These are phyloP conservation scores for Sugiyamaella chiloensis DNA, from an alignment of 805 yeast species.

Conservation along the genomic window DNA sequence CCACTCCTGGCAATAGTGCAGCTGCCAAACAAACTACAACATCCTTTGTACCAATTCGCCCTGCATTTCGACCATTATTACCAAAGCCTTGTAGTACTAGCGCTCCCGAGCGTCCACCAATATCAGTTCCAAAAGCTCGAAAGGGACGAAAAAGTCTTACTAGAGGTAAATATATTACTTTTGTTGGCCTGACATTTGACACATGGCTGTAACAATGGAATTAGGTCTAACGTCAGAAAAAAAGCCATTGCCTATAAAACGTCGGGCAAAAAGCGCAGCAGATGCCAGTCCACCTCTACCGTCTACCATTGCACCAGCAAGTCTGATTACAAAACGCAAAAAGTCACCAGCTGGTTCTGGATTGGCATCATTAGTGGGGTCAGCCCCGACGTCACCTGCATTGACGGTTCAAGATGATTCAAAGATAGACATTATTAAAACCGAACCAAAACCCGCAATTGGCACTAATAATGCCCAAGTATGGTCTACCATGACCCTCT, in stretches of 20 bases:
- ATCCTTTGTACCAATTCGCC: constrained; percentile 32
- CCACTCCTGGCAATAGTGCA: too few relatives aligned
- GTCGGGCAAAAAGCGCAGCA: constrained; percentile 20
- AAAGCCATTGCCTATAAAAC: constrained; percentile 10
- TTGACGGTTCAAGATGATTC: not conserved
- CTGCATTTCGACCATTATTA: constrained; percentile 35
- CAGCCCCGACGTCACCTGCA: constrained; percentile 6
- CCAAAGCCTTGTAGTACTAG: constrained; percentile 30
- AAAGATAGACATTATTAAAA: not conserved
- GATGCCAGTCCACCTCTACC: constrained; percentile 16
- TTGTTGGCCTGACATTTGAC: not conserved
- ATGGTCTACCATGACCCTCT: not conserved
- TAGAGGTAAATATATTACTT: not conserved
- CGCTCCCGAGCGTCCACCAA: constrained; percentile 1
- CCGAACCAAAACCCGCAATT: not conserved
- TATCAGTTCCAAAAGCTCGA: constrained; percentile 7
- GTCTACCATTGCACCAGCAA: constrained; percentile 23
- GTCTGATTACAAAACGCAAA: constrained; percentile 21
- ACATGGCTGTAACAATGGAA: not conserved
- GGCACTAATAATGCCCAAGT: not conserved
- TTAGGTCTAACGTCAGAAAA: constrained; percentile 8
- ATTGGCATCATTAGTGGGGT: constrained; percentile 14
- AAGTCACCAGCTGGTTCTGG: constrained; percentile 19
- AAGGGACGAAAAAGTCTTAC: constrained; percentile 8
- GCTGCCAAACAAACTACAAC: not conserved